Evolutionary conservation across 352 stramenopile genomes (phyloP), one percentile per base, ranked within the genome.

Genomic region (Nothophytophthora sp.): DNA sequence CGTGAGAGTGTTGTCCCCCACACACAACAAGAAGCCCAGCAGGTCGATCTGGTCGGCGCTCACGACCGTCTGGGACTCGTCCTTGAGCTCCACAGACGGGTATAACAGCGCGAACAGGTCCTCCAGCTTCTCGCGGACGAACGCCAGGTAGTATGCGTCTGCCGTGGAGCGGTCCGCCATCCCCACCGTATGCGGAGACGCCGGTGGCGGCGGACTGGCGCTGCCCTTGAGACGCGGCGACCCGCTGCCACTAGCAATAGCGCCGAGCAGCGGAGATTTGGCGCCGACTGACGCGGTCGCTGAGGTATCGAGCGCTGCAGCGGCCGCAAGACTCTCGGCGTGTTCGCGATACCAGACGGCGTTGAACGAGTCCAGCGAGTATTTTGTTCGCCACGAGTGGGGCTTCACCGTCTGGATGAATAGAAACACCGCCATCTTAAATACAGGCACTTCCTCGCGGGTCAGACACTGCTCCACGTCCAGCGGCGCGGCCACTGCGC

Each of bases 371-470:
- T 91, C 79, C 19, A 90, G 69, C 43, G 80, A 81, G 63, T 89
- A 83, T 60, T 88, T 89, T 33, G 69, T 57, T 29, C 77, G 75
- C 75, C 70, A 86, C 47, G 81, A 87, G 46, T 92, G 78, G 15
- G 79, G 79, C 45, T 88, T 88, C 24, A 90, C 81, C 2, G 76
- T 87, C 58, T 94, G 84, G 35, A 92, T 73, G 45, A 90, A 92
- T 9, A 94, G 51, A 36, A 88, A 89, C 55, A 90, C 82, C 24
- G 51, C 76, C 53, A 94, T 61, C 56, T 91, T 92, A 59, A 80
- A 90, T 36, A 92, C 70, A 0, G 81, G 84, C 28, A 94, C 63
- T 13, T 76, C 43, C 52, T 88, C 69, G 28, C 39, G 45, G 18
- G 65, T 40, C 0, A 89, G 52, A 61, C 79, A 84, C 38, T 89